Evolutionary conservation across 2,329 filamentous ascomycete species (phyloP).

Genomic region (Apiospora sp.): DNA sequence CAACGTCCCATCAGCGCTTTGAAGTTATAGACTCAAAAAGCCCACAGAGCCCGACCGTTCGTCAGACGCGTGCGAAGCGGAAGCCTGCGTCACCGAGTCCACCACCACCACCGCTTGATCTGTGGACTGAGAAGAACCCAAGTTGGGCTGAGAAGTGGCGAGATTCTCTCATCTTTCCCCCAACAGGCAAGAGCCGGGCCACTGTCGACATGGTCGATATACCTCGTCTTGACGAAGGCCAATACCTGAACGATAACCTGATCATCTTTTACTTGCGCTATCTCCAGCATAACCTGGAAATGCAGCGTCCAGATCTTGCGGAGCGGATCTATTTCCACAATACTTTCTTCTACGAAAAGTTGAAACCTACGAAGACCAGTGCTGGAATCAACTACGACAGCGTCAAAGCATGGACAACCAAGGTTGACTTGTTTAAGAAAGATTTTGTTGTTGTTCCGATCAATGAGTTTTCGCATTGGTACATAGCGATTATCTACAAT

Average conservation of each 20-base stretch:
- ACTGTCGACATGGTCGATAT: slow-evolving; percentile 78
- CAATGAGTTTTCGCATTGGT: slow-evolving; percentile 90
- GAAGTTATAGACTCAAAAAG: background rate
- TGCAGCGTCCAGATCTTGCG: slow-evolving; percentile 61
- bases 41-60: background rate
- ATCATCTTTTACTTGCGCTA: slow-evolving; percentile 87
- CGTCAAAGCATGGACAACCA: slow-evolving; percentile 88
- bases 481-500: slow-evolving; percentile 94
- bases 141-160: slow-evolving; percentile 63
- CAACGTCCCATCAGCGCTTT: background rate
- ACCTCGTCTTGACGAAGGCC: slow-evolving; percentile 77
- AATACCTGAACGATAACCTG: slow-evolving; percentile 92
- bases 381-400: slow-evolving; percentile 80
- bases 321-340: slow-evolving; percentile 87
- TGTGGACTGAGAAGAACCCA: slow-evolving; percentile 60
- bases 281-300: slow-evolving; percentile 68
- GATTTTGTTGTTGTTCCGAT: slow-evolving; percentile 94
- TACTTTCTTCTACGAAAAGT: slow-evolving; percentile 86
- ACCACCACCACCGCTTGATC: slow-evolving; percentile 36
- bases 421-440: slow-evolving; percentile 82
- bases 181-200: slow-evolving; percentile 65
- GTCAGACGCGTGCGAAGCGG: slow-evolving; percentile 26
- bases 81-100: slow-evolving; percentile 2
- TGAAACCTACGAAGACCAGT: slow-evolving; percentile 67
- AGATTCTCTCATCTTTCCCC: slow-evolving; percentile 68